Evolutionary conservation across 2,329 filamentous ascomycete species (phyloP).

Genomic region (Nemania abortiva): DNA sequence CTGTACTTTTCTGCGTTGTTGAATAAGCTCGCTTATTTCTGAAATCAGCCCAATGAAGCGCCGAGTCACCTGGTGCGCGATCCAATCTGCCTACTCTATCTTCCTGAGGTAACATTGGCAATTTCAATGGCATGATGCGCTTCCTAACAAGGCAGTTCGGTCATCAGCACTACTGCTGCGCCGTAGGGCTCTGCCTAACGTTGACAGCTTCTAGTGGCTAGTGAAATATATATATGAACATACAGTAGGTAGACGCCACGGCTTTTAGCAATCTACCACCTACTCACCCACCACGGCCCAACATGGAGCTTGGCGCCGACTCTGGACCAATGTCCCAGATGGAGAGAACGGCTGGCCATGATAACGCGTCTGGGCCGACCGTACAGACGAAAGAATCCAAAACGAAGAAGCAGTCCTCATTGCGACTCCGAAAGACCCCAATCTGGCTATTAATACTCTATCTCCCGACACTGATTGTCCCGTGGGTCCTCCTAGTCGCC

Average conservation of each 20-base stretch:
- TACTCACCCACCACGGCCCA: not conserved
- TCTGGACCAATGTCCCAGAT: not conserved
- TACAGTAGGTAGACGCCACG: not conserved
- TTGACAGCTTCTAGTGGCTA: no score
- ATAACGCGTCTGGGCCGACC: not conserved
- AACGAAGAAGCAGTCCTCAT: not conserved
- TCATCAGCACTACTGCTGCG: no score
- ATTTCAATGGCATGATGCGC: no score
- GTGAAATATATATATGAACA: no score
- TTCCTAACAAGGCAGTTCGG: no score
- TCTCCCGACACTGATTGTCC: not conserved
- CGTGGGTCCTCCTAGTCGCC: slow-evolving; percentile 4
- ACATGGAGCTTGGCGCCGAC: not conserved
- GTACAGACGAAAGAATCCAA: not conserved
- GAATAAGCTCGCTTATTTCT: no score
- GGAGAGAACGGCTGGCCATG: not conserved
- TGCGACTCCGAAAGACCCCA: not conserved
- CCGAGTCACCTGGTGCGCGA: no score
- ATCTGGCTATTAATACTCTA: not conserved
- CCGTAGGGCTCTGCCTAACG: no score
- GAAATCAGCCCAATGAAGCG: no score
- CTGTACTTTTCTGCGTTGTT: no score
- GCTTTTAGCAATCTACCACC: not conserved
- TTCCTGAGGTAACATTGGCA: no score
- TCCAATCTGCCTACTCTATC: no score